phyloP scores from a whole-genome alignment of 257 asterid species.

The Leonotis leonurus region DNA sequence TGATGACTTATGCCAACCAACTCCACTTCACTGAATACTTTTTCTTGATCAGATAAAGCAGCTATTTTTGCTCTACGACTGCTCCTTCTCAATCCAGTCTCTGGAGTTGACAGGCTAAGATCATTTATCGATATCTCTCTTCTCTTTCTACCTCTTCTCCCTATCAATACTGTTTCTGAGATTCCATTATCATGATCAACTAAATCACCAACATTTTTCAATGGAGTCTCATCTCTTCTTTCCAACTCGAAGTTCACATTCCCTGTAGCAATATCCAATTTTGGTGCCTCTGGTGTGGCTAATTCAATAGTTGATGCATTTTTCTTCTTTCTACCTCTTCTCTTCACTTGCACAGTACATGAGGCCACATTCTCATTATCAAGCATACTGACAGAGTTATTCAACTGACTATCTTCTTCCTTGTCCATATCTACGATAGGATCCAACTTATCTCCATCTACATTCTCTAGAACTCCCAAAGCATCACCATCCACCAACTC shows the following conservation, averaged over 20 bases:
- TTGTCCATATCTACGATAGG: constrained; percentile 11
- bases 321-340: constrained; percentile 67
- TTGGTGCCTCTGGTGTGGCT: constrained; percentile 26
- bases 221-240: constrained; percentile 22
- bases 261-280: constrained; percentile 16
- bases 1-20: constrained; percentile 29
- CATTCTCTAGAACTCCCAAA: constrained; percentile 13
- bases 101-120: constrained; percentile 29
- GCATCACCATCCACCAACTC: constrained; percentile 22
- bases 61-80: constrained; percentile 61
- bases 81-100: constrained; percentile 80
- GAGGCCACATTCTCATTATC: constrained; percentile 30
- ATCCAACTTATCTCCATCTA: constrained; percentile 12
- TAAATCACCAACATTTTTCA: constrained; percentile 14
- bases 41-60: constrained; percentile 34
- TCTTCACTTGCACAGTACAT: constrained; percentile 29
- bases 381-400: constrained; percentile 20
- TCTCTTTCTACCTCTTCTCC: constrained; percentile 59
- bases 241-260: constrained; percentile 21
- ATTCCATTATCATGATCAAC: constrained; percentile 23
- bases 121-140: constrained; percentile 25
- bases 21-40: constrained; percentile 24
- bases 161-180: constrained; percentile 26
- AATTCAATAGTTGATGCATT: constrained; percentile 15
- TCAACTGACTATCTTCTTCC: constrained; percentile 22